Base-by-base conservation (phyloP, 1,139 yeast species). In the Sugiyamaella grinbergsii region DNA sequence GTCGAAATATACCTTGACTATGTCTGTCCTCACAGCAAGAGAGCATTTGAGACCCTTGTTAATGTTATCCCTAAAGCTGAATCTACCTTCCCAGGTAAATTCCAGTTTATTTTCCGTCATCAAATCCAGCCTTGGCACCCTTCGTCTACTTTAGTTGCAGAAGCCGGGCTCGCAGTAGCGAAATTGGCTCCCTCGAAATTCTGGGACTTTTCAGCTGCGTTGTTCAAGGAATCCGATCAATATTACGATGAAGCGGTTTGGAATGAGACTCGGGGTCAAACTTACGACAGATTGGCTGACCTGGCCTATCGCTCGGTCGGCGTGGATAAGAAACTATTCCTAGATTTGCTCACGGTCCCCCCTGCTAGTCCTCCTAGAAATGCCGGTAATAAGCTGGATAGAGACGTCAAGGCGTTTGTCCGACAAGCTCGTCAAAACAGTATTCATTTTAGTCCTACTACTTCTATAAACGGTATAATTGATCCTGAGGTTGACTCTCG, bases 41-140 rank as follows among this genome's bases (percentile, higher is more conserved):
- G 81, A 64, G 60, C 85, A 52, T 89, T 76, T 71, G 69, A 72
- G 55, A 82, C 82, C 51, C 67, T 87, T 56, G 65, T 71, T 11
- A 72, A 73, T 20, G 75, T 86, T 13, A 74, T 83, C 36, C 89
- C 90, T 4, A 58, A 67, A 33, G 68, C 83, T 49, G 75, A 79
- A 47, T 56, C 68, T 43, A 67, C 71, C 47, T 71, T 75, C 54
- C 80, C 83, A 0, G 76, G 74, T 49, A 66, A 75, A 55, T 80
- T 83, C 61, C 81, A 81, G 60, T 67, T 65, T 54, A 63, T 67
- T 38, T 67, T 66, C 64, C 76, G 83, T 56, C 83, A 85, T 59
- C 89, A 83, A 31, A 74, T 85, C 33, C 95, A 88, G 68, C 93
- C 94, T 58, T 88, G 95, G 95, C 96, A 88, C 65, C 83, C 93